These are phyloP conservation scores for Russula olivacea DNA, from an alignment of 768 basidiomycete genomes.

Conservation along the genomic window DNA sequence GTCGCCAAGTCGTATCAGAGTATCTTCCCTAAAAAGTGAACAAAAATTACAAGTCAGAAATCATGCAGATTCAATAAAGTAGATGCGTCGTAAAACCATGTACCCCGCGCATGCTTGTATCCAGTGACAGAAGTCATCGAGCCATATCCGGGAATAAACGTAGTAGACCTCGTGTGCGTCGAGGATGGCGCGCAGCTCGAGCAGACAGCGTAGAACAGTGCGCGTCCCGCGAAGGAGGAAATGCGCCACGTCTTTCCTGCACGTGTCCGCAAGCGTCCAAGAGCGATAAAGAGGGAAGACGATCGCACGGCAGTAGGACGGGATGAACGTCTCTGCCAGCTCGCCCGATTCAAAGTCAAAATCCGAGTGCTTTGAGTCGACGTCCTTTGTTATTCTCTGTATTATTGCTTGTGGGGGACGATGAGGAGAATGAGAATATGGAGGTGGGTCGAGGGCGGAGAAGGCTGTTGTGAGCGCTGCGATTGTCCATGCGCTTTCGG, in stretches of 20 bases:
- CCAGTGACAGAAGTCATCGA: conserved; percentile 85
- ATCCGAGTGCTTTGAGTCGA: no score
- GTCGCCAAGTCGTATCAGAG: conserved; percentile 43
- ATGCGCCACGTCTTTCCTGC: conserved; percentile 55
- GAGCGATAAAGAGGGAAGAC: conserved; percentile 78
- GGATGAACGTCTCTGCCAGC: conserved; percentile 45
- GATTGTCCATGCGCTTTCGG: conserved; percentile 87
- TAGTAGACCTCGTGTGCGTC: conserved; percentile 85
- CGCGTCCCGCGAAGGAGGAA: conserved; percentile 58
- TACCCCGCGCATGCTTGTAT: conserved; percentile 64
- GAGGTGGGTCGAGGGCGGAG: conserved; percentile 73
- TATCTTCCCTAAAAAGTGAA: conserved; percentile 45
- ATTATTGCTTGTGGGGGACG: background rate
- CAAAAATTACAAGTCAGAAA: background rate
- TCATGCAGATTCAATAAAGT: background rate
- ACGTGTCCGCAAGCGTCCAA: conserved; percentile 64
- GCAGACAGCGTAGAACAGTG: conserved; percentile 53
- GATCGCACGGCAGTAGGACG: conserved; percentile 70
- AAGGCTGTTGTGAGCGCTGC: conserved; percentile 66
- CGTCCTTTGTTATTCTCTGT: background rate
- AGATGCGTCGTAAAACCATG: background rate
- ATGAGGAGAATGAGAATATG: background rate
- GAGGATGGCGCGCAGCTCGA: conserved; percentile 67
- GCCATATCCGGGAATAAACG: conserved; percentile 82
- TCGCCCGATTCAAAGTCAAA: conserved; percentile 26